These are phyloP conservation scores for Kentomonas sorsogonicus DNA, from an alignment of 208 protist genomes.

Conservation along the genomic window DNA sequence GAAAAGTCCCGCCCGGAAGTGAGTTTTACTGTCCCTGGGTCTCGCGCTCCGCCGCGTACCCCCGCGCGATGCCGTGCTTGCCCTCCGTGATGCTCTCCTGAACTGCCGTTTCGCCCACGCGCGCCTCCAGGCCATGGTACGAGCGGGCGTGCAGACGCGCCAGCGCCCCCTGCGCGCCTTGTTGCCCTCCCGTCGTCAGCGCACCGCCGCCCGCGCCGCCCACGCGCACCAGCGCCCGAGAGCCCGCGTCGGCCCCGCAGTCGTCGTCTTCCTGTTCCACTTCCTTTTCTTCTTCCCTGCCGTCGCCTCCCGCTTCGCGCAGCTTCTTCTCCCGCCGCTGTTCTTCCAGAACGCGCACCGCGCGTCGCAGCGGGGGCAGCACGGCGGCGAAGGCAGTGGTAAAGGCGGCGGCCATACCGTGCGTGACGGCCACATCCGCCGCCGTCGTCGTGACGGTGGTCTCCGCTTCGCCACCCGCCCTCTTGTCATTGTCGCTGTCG, in stretches of 20 bases:
- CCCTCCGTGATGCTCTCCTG: slow-evolving; percentile 64
- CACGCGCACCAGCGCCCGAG: slow-evolving; percentile 17
- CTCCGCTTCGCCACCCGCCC: background rate
- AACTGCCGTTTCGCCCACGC: slow-evolving; percentile 64
- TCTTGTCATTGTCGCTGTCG: background rate
- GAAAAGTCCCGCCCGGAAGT: background rate
- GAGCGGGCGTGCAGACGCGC: slow-evolving; percentile 56
- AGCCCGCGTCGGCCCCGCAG: slow-evolving; percentile 8
- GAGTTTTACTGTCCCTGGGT: slow-evolving; percentile 10
- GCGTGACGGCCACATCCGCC: background rate
- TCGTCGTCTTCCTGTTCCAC: slow-evolving; percentile 5
- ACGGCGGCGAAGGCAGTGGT: background rate
- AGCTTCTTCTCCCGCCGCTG: background rate
- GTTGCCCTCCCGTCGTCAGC: slow-evolving; percentile 14
- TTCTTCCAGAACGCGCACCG: slow-evolving; percentile 3
- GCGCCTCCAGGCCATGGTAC: slow-evolving; percentile 75
- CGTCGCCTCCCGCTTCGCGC: slow-evolving; percentile 4
- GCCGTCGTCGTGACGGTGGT: slow-evolving; percentile 1
- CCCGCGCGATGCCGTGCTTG: slow-evolving; percentile 72
- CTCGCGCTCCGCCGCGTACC: slow-evolving; percentile 57
- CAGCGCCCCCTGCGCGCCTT: slow-evolving; percentile 30
- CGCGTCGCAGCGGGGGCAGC: background rate
- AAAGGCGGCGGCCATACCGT: background rate
- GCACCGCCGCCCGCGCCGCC: slow-evolving; percentile 11
- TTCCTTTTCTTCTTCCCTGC: background rate